phyloP scores from a whole-genome alignment of 2,329 filamentous ascomycete species.

The Sporothrix sp. region DNA sequence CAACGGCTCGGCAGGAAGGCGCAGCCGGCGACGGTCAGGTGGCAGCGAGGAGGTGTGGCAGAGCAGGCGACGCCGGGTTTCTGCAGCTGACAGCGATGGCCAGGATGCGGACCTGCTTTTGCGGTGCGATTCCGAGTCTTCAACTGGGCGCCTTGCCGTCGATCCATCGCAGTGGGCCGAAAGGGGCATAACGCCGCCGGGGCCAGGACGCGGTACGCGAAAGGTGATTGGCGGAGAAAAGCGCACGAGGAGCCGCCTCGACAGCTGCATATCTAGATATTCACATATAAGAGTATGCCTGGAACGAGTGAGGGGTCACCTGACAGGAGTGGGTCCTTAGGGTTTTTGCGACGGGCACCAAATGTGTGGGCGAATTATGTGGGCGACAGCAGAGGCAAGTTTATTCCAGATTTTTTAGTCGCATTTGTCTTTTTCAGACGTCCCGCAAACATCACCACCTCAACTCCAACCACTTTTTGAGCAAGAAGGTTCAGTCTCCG shows the following conservation, averaged over 20 bases:
- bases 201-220: too few relatives aligned
- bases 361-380: neutral
- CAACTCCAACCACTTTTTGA: constrained; percentile 23
- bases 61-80: too few relatives aligned
- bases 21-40: too few relatives aligned
- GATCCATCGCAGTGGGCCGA: neutral
- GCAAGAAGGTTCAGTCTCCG: constrained; percentile 99
- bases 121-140: too few relatives aligned
- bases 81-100: too few relatives aligned
- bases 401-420: constrained; percentile 1
- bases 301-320: neutral
- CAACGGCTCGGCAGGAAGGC: too few relatives aligned
- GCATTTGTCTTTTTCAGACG: constrained; percentile 6
- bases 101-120: too few relatives aligned
- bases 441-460: constrained; percentile 10
- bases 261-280: neutral
- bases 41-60: too few relatives aligned
- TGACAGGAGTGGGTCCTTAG: constrained; percentile 6
- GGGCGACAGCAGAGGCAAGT: neutral
- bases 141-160: constrained; percentile 2
- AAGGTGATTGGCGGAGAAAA: too few relatives aligned
- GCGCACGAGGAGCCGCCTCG: too few relatives aligned
- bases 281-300: neutral
- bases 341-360: neutral
- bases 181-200: neutral